Base-by-base conservation (phyloP, 805 yeast genomes). In the Barnettozyma sp. region DNA sequence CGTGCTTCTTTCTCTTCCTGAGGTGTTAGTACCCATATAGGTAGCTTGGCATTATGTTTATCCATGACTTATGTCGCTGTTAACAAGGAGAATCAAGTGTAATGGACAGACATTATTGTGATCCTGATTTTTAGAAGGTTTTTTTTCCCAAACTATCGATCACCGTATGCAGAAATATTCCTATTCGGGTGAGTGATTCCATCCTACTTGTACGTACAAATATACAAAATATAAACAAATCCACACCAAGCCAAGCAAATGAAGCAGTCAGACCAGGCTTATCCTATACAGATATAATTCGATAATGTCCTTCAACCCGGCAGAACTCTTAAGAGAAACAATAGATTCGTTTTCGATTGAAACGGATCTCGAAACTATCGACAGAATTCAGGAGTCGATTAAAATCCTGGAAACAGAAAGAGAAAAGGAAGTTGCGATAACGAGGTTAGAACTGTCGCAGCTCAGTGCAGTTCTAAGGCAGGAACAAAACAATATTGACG, bases 21-120 rank as follows among this genome's bases (percentile, higher is more conserved):
- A 11, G 92, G 90, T 0, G 84, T 72, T 16, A 83, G 62, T 43
- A 81, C 71, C 94, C 94, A 83, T 10, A 72, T 63, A 2, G 94
- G 94, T 19, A 82, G 60, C 43, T 55, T 60, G 5, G 48, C 42
- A 36, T 53, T 54, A 34, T 58, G 59, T 30, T 44, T 45, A 10
- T 49, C 54, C 54, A 49, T 49, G 22, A 17, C 14, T 14, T n/a
- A 6, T 17, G 13, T 13, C 8, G 5, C 18, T 14, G 27, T n/a
- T n/a, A n/a, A n/a, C n/a, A n/a, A n/a, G n/a, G n/a, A n/a, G n/a
- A n/a, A n/a, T n/a, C n/a, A n/a, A n/a, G 16, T 25, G 13, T 25
- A 8, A 11, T 5, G 18, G 27, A 14, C 14, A 8, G 26, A 9
- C 6, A 13, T 13, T 24, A 24, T 12, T 11, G 7, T 14, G 26